Evolutionary conservation across 1,284 basidiomycete genomes (phyloP).

Genomic region (Tilletiopsis washingtonensis): DNA sequence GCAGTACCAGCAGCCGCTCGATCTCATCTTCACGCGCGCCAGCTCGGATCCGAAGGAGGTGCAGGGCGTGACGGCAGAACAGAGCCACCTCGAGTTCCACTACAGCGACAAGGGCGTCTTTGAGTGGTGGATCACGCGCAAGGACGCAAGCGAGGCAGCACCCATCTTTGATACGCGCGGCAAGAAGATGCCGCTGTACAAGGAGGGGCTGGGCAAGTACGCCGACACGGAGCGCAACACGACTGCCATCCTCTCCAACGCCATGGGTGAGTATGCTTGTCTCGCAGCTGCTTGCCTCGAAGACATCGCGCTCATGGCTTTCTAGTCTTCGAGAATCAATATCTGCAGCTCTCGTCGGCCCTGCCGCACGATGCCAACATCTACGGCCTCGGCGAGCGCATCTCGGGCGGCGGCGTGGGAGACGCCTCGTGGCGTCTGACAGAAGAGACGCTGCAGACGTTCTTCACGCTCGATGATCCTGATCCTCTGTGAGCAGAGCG

Average conservation of each 20-base stretch:
- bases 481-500: too few species aligned
- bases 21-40: slow-evolving; percentile 60
- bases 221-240: slow-evolving; percentile 21
- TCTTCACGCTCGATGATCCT: slow-evolving; percentile 59
- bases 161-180: slow-evolving; percentile 67
- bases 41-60: slow-evolving; percentile 20
- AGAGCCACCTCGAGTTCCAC: slow-evolving; percentile 55
- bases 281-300: too few species aligned
- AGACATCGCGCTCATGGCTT: too few species aligned
- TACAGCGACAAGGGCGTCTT: slow-evolving; percentile 57
- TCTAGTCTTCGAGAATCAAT: slow-evolving; percentile 68
- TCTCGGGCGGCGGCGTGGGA: slow-evolving; percentile 50
- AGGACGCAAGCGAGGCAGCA: slow-evolving; percentile 48
- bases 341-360: slow-evolving; percentile 54
- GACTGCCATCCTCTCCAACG: slow-evolving; percentile 32
- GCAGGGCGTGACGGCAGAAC: slow-evolving; percentile 12
- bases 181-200: slow-evolving; percentile 27
- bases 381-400: slow-evolving; percentile 68
- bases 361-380: slow-evolving; percentile 56
- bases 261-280: too few species aligned
- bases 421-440: slow-evolving; percentile 55
- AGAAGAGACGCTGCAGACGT: slow-evolving; percentile 58
- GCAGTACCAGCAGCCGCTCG: slow-evolving; percentile 61
- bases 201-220: slow-evolving; percentile 12
- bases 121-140: slow-evolving; percentile 66